Percentiles rank a stretch among this genome's conserved stretches.
Conservation (phyloP, 2,329 filamentous ascomycete species). For the Cercospora janseana region DNA sequence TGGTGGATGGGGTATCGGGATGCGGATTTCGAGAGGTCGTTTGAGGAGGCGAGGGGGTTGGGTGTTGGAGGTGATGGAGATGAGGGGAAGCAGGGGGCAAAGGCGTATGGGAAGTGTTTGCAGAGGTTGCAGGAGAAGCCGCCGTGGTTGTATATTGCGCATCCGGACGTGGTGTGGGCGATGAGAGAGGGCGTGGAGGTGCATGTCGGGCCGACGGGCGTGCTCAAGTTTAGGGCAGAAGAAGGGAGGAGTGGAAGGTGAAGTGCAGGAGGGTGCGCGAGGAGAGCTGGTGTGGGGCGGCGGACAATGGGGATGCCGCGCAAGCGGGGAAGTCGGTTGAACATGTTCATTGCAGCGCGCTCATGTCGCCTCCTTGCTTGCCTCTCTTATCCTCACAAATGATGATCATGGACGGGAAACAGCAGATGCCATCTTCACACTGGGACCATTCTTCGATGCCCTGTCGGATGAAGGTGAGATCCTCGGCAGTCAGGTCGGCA, state of each 20-base stretch:
- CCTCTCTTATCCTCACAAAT: constrained; percentile 5
- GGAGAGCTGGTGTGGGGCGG: no score
- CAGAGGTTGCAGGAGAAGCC: constrained; percentile 13
- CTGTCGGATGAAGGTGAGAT: constrained; percentile 10
- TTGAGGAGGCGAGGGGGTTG: not conserved
- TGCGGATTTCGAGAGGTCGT: constrained; percentile 11
- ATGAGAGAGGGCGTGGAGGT: constrained; percentile 4
- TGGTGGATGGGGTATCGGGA: constrained; percentile 19
- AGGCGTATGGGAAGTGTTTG: constrained; percentile 12
- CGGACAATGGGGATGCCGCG: no score
- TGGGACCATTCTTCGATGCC: constrained; percentile 14
- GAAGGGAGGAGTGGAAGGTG: no score
- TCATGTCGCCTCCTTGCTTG: no score
- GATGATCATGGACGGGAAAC: constrained; percentile 5
- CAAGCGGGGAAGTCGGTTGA: no score
- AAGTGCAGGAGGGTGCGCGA: no score
- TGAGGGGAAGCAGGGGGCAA: not conserved
- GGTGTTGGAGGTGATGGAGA: not conserved
- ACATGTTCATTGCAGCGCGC: no score
- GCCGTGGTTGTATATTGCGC: constrained; percentile 15
- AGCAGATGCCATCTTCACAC: constrained; percentile 14
- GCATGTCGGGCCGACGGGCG: constrained; percentile 6
- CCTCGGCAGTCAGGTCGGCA: constrained; percentile 1
- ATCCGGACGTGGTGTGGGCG: constrained; percentile 18
- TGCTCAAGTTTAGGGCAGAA: not conserved